Evolutionary conservation across 306 rosid genomes (phyloP), one percentile per base, ranked within the genome.

Genomic region (Casuarina glauca): DNA sequence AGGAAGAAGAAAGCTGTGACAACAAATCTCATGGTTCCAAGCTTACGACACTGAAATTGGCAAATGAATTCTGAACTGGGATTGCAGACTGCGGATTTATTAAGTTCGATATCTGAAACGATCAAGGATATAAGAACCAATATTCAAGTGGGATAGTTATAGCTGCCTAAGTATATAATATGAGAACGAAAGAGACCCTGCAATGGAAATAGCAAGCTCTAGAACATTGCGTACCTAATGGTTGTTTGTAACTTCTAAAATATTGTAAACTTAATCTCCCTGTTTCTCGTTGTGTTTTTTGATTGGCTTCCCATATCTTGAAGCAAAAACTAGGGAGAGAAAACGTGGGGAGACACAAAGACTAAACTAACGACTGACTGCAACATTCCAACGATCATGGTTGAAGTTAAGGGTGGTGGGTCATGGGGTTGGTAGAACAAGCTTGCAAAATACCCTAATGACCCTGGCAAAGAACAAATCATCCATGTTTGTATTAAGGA

Each of bases 251-350:
- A 71, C 71, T 48, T 78, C 13, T 72, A 83, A 69, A 45, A 6
- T 6, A 49, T 72, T 46, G 39, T 80, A 63, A 75, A 69, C 12
- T 77, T 60, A 80, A 71, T 55, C 57, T 70, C 78, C 32, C 48
- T 16, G 41, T 85, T 78, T 78, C 11, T 70, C 35, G 74, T 63
- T 49, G 64, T 45, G 63, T 58, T 53, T 84, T 80, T 84, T 35
- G 87, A 84, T 83, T 4, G 77, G 79, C 78, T 90, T 88, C 74
- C 92, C 91, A 81, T 79, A 82, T 82, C 97, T 83, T 94, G 79
- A 94, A 94, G 96, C 88, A 88, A 94, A 84, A 64, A 80, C 89
- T 78, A 83, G 26, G 69, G 54, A 26, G 61, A 75, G 71, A 83
- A 58, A 82, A 85, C 19, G 77, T 66, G 84, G 73, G 77, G 81